phyloP scores from a whole-genome alignment of 1,284 basidiomycete genomes.

The Mycosarcoma mackinlayi region DNA sequence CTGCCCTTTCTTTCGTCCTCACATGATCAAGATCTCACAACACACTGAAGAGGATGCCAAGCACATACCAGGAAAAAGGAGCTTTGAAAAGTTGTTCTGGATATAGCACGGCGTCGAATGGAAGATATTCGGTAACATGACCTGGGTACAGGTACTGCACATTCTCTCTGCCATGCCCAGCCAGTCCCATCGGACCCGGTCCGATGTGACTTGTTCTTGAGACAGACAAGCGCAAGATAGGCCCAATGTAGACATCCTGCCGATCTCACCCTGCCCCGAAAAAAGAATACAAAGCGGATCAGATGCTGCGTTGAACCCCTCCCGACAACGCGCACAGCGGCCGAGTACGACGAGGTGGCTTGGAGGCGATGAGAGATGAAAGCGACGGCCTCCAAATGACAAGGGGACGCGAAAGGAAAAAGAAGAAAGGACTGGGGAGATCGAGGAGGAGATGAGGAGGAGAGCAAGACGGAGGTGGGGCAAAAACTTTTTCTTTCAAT shows the following conservation, averaged over 20 bases:
- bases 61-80: not conserved
- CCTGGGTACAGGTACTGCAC: constrained; percentile 43
- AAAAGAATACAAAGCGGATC: constrained; percentile 3
- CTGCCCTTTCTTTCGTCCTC: no score
- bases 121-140: constrained; percentile 36
- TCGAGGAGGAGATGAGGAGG: constrained; percentile 4
- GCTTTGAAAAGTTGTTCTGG: constrained; percentile 42
- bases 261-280: constrained; percentile 1
- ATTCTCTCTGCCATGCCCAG: constrained; percentile 27
- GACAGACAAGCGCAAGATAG: not conserved
- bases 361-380: constrained; percentile 36
- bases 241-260: no score
- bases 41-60: not conserved
- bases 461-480: constrained; percentile 12
- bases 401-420: constrained; percentile 25
- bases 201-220: constrained; percentile 15
- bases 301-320: constrained; percentile 5
- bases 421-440: constrained; percentile 1
- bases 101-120: constrained; percentile 54
- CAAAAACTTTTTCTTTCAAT: constrained; percentile 41
- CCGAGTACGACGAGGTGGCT: constrained; percentile 14
- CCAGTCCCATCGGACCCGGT: constrained; percentile 23
- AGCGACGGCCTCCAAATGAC: constrained; percentile 49
- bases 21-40: not conserved
- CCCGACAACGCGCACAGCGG: constrained; percentile 24